Conservation (phyloP, 495 filamentous ascomycete genomes). For the Chaetomium fimeti region DNA sequence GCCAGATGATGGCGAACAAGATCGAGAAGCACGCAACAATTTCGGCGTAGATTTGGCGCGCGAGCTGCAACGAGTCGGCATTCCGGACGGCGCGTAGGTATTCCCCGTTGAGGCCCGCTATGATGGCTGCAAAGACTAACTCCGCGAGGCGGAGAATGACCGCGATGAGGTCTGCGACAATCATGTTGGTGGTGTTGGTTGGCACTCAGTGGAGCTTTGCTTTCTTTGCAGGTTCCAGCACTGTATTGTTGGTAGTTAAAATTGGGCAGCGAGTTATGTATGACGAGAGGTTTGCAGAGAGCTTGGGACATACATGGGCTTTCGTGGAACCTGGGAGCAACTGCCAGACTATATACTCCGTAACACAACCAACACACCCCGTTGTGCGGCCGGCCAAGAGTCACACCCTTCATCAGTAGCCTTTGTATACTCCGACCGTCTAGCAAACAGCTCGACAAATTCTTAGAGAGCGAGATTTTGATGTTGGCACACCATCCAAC, state of each 20-base stretch:
- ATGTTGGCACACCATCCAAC: neutral
- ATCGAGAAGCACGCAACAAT: conserved; percentile 49
- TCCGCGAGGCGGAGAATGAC: conserved; percentile 49
- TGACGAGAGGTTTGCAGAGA: neutral
- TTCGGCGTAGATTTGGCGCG: conserved; percentile 51
- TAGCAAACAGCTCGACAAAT: neutral
- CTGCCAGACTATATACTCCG: conserved; percentile 1
- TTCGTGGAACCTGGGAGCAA: neutral
- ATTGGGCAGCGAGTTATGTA: neutral
- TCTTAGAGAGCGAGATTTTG: neutral
- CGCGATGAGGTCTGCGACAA: conserved; percentile 40
- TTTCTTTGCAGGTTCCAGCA: neutral
- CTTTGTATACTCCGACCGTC: neutral
- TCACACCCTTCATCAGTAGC: conserved; percentile 2
- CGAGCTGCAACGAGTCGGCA: conserved; percentile 39
- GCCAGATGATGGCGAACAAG: conserved; percentile 49
- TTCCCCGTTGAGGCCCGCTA: conserved; percentile 48
- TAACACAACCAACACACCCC: neutral
- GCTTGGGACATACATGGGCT: neutral
- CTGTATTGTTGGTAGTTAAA: neutral
- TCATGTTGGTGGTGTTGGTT: conserved; percentile 36
- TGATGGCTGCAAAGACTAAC: conserved; percentile 48
- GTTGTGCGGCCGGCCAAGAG: neutral
- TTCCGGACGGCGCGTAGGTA: conserved; percentile 41
- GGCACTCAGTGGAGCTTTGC: neutral